A percentile compares a stretch with the other conserved stretches of the same genome.
Conservation (phyloP, 2,329 filamentous ascomycete genomes). For the Venturia aucupariae region DNA sequence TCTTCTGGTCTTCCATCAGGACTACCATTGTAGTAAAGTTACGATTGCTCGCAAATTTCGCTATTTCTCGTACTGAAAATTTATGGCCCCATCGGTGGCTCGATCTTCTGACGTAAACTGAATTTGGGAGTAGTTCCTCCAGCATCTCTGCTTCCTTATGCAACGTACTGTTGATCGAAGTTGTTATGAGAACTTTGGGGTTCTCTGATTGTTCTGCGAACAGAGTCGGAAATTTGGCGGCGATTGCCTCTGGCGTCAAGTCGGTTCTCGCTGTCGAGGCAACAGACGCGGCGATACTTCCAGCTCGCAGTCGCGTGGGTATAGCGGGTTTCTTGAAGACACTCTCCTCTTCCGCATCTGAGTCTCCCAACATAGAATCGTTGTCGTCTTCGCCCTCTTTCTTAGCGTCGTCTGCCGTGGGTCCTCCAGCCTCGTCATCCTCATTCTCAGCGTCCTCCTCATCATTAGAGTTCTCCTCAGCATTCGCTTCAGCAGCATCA, state of each 20-base stretch:
- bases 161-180: conserved; percentile 77
- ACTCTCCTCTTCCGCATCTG: conserved; percentile 45
- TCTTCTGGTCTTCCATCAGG: conserved; percentile 82
- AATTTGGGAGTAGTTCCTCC: conserved; percentile 35
- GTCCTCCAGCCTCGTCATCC: conserved; percentile 31
- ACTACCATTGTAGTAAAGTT: conserved; percentile 67
- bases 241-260: conserved; percentile 51
- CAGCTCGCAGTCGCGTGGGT: conserved; percentile 40
- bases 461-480: conserved; percentile 19
- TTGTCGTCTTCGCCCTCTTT: conserved; percentile 42
- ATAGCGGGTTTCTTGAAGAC: conserved; percentile 26
- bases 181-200: conserved; percentile 89
- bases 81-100: conserved; percentile 79
- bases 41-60: conserved; percentile 47
- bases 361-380: conserved; percentile 63
- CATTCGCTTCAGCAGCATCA: conserved; percentile 24
- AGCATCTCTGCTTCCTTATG: conserved; percentile 75
- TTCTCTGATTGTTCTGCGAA: conserved; percentile 46
- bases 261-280: conserved; percentile 49
- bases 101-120: conserved; percentile 70
- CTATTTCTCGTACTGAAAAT: conserved; percentile 86
- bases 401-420: conserved; percentile 22
- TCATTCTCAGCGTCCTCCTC: conserved; percentile 19
- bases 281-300: conserved; percentile 45
- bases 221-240: conserved; percentile 51